phyloP scores from a whole-genome alignment of 169 alveolate species.

The Toxoplasma gondii region DNA sequence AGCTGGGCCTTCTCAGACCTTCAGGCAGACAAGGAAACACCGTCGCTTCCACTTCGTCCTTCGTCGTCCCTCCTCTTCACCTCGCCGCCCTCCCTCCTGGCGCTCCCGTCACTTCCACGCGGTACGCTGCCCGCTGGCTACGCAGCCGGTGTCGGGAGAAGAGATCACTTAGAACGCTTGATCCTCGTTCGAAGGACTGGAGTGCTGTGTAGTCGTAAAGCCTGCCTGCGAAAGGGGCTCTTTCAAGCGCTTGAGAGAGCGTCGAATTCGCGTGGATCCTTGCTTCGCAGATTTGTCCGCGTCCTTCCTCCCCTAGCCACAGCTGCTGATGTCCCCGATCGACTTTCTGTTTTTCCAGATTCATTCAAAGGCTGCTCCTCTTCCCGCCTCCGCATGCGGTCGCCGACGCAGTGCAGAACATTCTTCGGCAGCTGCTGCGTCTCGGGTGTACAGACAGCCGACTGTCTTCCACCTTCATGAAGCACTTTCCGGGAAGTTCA shows the following conservation, averaged over 20 bases:
- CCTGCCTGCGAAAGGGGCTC: not conserved
- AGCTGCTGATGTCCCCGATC: too few species aligned
- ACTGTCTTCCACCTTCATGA: not conserved
- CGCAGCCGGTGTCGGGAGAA: not conserved
- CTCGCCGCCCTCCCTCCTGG: conserved; percentile 10
- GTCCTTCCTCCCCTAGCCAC: too few species aligned
- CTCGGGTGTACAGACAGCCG: conserved; percentile 26
- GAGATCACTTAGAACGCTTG: not conserved
- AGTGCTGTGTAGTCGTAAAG: not conserved
- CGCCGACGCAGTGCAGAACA: conserved; percentile 40
- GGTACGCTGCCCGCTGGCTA: not conserved
- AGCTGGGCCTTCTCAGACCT: not conserved
- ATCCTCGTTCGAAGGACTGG: not conserved
- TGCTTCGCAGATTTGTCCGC: too few species aligned
- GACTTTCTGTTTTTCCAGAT: too few species aligned
- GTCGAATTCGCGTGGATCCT: too few species aligned
- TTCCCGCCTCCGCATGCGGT: conserved; percentile 36
- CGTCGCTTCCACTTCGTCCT: conserved; percentile 1
- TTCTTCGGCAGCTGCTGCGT: conserved; percentile 40
- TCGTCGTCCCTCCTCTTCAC: conserved; percentile 25
- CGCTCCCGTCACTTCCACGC: conserved; percentile 17
- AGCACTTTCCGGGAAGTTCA: not conserved
- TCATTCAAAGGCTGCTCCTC: conserved; percentile 42
- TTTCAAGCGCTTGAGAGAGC: too few species aligned
- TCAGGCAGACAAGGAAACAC: not conserved